Base-by-base conservation (phyloP, 2,329 filamentous ascomycete genomes). In the Aurifilum marmelostoma region DNA sequence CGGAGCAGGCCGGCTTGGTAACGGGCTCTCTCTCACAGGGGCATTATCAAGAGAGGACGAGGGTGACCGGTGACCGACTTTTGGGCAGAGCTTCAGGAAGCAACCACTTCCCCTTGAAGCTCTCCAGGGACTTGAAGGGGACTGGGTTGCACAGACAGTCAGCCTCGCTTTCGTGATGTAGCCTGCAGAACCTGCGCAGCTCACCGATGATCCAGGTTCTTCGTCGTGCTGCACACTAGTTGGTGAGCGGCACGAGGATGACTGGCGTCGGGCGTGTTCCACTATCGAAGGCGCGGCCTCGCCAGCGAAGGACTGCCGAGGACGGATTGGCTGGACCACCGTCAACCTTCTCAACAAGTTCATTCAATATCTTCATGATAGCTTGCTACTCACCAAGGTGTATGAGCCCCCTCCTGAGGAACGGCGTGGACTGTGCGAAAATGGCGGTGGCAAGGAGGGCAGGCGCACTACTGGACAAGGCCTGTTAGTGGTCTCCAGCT, bases 181-280 rank as follows among this genome's bases (percentile, higher is more conserved):
- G 39, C 16, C 11, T 58, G 32, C 39, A 63, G 5, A 24, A 24
- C 6, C 47, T 12, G 24, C 52, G 18, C 39, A 59, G 50, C 67
- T 65, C 62, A 71, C 69, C 24, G 69, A 71, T 21, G 69, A 54
- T 24, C 69, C 69, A 24, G 64, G 61, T n/a, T 69, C 63, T 43
- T 60, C 61, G 24, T 69, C 67, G n/a, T 65, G 21, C 14, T 65
- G 63, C 8, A 37, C 32, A 47, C 59, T 60, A 6, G 43, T 32
- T 24, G 68, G 14, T 1, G 56, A 58, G 21, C n/a, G 50, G 9
- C 67, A 67, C 18, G 69, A 56, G 29, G 67, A 67, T 56, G 65
- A 61, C 41, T 47, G 34, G 58, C 50, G 64, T 43, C 43, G 54
- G 27, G 50, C 67, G 52, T 47, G 61, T 27, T n/a, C 56, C 16